Evolutionary conservation across 1,284 basidiomycete species (phyloP), one percentile per base, ranked within the genome.

Genomic region (Ganoderma meredithae): DNA sequence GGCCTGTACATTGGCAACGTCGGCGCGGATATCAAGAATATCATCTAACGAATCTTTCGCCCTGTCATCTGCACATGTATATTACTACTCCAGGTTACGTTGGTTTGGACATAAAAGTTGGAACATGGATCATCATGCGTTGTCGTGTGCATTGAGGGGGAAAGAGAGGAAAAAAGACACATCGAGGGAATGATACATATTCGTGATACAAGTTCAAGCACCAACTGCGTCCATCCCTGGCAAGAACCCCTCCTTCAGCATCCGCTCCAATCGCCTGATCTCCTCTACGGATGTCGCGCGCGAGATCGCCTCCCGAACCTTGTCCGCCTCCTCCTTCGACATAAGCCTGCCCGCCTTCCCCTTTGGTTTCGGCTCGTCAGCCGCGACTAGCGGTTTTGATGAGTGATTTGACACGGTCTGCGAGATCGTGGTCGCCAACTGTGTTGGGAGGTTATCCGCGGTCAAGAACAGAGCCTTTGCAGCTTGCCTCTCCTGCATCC

Each of bases 251-350:
- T 97, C 95, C 73, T 90, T 90, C 76, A 97, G 81, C 83, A 92
- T 95, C 81, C 95, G 88, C 81, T 98, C 95, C 74, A 98, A 81
- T 77, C 89, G 88, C 78, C 93, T 88, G 74, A 98, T 91, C 82
- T 98, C 96, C 75, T 98, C 97, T 67, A 96, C 89, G 58, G 94
- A 97, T 62, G 91, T 92, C 39, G 97, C 97, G 71, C 90, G 90
- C 71, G 94, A 94, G 76, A 99, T 96, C 19, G 97, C 96, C 69
- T 92, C 90, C 78, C 93, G 93, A 72, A 99, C 94, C 75, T 91
- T 90, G 76, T 94, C 91, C 77, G 94, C 93, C 78, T 99, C 97
- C 75, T 97, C 95, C 72, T 93, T 93, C 22, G 95, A 96, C 90
- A 99, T 93, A 74, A 97, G 81, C 62, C 95, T 87, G 8, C 95